A percentile compares a stretch with the other conserved stretches of the same genome.
These are phyloP conservation scores for Sphaerulina vaccinii DNA, from an alignment of 2,329 filamentous ascomycete species.

Conservation along the genomic window DNA sequence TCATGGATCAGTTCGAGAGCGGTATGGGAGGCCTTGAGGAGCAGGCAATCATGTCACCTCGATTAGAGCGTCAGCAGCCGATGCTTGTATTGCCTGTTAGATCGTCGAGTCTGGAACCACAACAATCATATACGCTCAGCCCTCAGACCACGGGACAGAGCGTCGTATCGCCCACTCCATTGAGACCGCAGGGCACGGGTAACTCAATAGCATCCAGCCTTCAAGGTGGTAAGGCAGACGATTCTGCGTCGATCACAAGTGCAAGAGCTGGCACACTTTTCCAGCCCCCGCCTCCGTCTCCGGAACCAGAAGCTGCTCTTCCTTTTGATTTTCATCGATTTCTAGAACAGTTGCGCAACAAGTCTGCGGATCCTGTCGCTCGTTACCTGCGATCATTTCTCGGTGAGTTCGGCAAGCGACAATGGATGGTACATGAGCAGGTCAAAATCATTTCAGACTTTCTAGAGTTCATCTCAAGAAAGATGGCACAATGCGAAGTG, in stretches of 20 bases:
- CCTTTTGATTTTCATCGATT: slow-evolving; percentile 98
- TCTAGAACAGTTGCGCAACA: slow-evolving; percentile 89
- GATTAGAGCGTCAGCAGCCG: slow-evolving; percentile 78
- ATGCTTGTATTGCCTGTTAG: slow-evolving; percentile 76
- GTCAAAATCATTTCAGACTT: slow-evolving; percentile 99
- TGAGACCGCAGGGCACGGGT: slow-evolving; percentile 28
- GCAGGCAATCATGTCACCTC: slow-evolving; percentile 89
- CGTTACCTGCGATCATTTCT: slow-evolving; percentile 94
- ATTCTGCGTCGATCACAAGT: slow-evolving; percentile 34
- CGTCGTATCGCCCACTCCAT: slow-evolving; percentile 17
- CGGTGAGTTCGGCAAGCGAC: slow-evolving; percentile 90
- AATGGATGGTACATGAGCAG: slow-evolving; percentile 99
- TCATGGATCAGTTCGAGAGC: slow-evolving; percentile 93
- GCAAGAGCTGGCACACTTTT: slow-evolving; percentile 48
- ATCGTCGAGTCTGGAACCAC: slow-evolving; percentile 79
- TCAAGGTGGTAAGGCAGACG: slow-evolving; percentile 27
- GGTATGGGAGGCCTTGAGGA: slow-evolving; percentile 58
- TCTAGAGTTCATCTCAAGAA: slow-evolving; percentile 92
- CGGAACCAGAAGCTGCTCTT: slow-evolving; percentile 69
- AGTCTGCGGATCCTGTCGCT: slow-evolving; percentile 96
- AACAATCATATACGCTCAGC: slow-evolving; percentile 28
- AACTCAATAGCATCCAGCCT: slow-evolving; percentile 30
- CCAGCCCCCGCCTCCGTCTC: slow-evolving; percentile 57
- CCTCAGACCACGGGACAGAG: slow-evolving; percentile 30
- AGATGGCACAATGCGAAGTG: slow-evolving; percentile 96